Base-by-base conservation (phyloP, 2,329 filamentous ascomycete species). In the Aspergillus persii region DNA sequence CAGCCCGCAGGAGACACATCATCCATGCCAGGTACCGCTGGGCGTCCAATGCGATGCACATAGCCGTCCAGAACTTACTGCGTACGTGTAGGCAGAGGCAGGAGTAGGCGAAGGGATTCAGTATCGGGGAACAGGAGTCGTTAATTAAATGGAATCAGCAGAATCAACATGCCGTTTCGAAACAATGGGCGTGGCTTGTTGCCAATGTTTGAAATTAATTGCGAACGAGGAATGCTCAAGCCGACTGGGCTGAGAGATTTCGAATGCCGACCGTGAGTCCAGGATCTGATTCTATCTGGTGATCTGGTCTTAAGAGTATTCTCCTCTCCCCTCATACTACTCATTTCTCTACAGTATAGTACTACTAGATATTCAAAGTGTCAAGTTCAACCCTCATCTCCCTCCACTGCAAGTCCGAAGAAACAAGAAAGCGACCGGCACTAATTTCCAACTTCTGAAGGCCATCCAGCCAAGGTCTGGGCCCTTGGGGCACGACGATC, bases 401-500 rank as follows among this genome's bases (percentile, higher is more conserved):
- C 18, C 18, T 23, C 18, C 18, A 23, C 18, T 23, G 18, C 18
- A 23, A 23, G 18, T 23, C 18, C 18, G 23, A 30, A 39, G 52
- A 27, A 52, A 52, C 36, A 36, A 57, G 36, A 26, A 51, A 41
- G 18, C 44, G 18, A 47, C 18, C 44, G 44, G 12, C 44, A n/a
- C 26, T 47, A 27, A 47, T 47, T 47, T 47, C 44, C 44, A 47
- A 23, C 44, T 23, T 47, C 44, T 47, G 33, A 12, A 9, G 33
- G 33, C 7, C 18, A 26, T 8, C 7, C 46, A 61, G 46, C 49
- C 49, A 53, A 41, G 57, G 57, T 61, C 60, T 56, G 57, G 53
- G 18, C 56, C 57, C 44, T 57, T 54, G 29, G 29, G 51, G 30
- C 50, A 49, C 36, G 54, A 57, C 50, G 58, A 58, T 58, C 57